Evolutionary conservation across 2,329 filamentous ascomycete species (phyloP).

Genomic region (Fusarium luffae): DNA sequence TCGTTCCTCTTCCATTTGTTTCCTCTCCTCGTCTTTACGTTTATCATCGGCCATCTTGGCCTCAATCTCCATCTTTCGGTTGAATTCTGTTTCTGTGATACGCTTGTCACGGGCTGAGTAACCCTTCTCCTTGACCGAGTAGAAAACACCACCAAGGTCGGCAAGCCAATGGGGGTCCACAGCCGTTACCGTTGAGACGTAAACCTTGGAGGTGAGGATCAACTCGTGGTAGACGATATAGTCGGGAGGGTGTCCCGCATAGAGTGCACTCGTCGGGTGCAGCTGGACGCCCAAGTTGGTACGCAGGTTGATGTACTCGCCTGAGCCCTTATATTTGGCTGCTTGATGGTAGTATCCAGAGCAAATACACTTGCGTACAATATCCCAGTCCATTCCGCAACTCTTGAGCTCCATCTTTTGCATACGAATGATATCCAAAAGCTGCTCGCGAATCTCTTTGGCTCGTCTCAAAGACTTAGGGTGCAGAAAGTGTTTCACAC

Average conservation of each 20-base stretch:
- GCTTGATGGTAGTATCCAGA: constrained; percentile 98
- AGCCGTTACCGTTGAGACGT: constrained; percentile 96
- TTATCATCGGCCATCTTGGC: constrained; percentile 91
- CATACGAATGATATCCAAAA: constrained; percentile 92
- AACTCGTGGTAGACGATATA: constrained; percentile 99
- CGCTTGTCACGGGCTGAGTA: constrained; percentile 89
- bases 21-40: constrained; percentile 69
- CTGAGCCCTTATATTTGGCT: constrained; percentile 93
- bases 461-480: constrained; percentile 92
- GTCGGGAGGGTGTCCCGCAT: constrained; percentile 94
- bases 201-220: constrained; percentile 95
- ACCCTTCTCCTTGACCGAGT: constrained; percentile 96
- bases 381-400: constrained; percentile 97
- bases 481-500: constrained; percentile 91
- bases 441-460: constrained; percentile 93
- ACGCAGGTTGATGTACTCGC: constrained; percentile 96
- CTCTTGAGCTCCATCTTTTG: constrained; percentile 89
- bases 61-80: constrained; percentile 92
- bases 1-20: constrained; percentile 62
- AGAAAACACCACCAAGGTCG: constrained; percentile 96
- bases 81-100: constrained; percentile 91
- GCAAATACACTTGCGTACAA: constrained; percentile 96
- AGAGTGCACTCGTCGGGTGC: constrained; percentile 92
- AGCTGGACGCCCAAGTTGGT: constrained; percentile 94
- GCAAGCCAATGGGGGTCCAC: constrained; percentile 98